A percentile compares a stretch with the other conserved stretches of the same genome.
Evolutionary conservation across 129 eudicot species (phyloP).

Genomic region (Centella asiatica): DNA sequence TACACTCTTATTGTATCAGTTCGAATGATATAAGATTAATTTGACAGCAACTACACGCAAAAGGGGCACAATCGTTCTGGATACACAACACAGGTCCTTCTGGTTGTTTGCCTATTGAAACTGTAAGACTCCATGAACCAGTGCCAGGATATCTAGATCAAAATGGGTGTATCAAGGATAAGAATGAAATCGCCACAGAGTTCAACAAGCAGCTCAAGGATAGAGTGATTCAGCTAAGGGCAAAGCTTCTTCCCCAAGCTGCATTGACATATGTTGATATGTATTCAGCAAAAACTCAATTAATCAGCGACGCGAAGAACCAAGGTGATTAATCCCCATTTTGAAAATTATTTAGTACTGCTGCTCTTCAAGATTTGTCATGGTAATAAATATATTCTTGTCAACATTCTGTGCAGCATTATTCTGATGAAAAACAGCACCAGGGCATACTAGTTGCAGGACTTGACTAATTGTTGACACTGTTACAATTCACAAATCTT

Average conservation of each 20-base stretch:
- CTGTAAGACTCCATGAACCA: slow-evolving; percentile 32
- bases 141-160: slow-evolving; percentile 38
- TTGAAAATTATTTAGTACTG: too few relatives aligned
- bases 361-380: neutral
- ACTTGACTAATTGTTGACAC: neutral
- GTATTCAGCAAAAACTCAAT: slow-evolving; percentile 49
- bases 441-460: neutral
- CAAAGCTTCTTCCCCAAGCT: slow-evolving; percentile 46
- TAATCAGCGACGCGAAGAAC: slow-evolving; percentile 42
- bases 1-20: too few relatives aligned
- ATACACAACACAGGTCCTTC: slow-evolving; percentile 87
- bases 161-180: slow-evolving; percentile 42
- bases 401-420: too few relatives aligned
- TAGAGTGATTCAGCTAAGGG: slow-evolving; percentile 36
- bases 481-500: too few relatives aligned
- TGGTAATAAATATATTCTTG: neutral
- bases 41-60: slow-evolving; percentile 41
- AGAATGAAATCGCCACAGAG: slow-evolving; percentile 44
- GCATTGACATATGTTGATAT: slow-evolving; percentile 63
- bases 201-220: slow-evolving; percentile 64
- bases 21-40: neutral
- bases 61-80: slow-evolving; percentile 76
- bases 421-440: too few relatives aligned
- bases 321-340: slow-evolving; percentile 35
- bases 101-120: slow-evolving; percentile 58